A percentile compares a stretch with the other conserved stretches of the same genome.
Evolutionary conservation across 1,284 basidiomycete genomes (phyloP).

Genomic region (Rhodotorula glutinis): DNA sequence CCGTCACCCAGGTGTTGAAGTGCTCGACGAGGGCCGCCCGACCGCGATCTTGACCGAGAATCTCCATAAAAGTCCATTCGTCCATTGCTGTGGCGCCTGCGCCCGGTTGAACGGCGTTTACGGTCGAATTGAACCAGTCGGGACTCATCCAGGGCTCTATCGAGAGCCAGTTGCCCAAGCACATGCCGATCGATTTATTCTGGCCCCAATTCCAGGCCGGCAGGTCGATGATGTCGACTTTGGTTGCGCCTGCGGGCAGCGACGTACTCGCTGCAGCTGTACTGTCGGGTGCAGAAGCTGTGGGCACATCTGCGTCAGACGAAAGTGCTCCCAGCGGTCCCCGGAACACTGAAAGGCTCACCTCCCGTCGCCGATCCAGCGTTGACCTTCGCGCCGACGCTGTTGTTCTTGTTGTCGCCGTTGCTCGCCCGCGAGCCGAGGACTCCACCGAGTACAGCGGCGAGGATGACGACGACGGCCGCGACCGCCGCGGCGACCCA

Average conservation of each 20-base stretch:
- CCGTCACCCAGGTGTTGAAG: constrained; percentile 49
- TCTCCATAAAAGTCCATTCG: constrained; percentile 47
- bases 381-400: constrained; percentile 4
- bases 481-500: constrained; percentile 18
- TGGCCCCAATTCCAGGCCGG: constrained; percentile 32
- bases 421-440: constrained; percentile 30
- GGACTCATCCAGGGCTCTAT: constrained; percentile 47
- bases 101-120: constrained; percentile 40
- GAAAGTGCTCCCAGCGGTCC: too few relatives aligned
- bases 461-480: constrained; percentile 29
- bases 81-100: constrained; percentile 45
- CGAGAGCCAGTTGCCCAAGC: constrained; percentile 5
- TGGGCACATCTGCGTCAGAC: too few relatives aligned
- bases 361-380: not conserved
- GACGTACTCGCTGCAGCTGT: too few relatives aligned
- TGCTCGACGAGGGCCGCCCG: constrained; percentile 43
- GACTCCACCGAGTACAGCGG: constrained; percentile 36
- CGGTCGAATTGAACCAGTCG: constrained; percentile 44
- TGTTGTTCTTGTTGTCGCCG: constrained; percentile 14
- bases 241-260: too few relatives aligned
- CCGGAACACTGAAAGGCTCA: too few relatives aligned
- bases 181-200: constrained; percentile 38
- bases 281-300: not conserved
- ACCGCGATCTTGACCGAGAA: constrained; percentile 21
- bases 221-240: not conserved